phyloP scores from a whole-genome alignment of 1,284 basidiomycete species.

The Moniliophthora roreri region DNA sequence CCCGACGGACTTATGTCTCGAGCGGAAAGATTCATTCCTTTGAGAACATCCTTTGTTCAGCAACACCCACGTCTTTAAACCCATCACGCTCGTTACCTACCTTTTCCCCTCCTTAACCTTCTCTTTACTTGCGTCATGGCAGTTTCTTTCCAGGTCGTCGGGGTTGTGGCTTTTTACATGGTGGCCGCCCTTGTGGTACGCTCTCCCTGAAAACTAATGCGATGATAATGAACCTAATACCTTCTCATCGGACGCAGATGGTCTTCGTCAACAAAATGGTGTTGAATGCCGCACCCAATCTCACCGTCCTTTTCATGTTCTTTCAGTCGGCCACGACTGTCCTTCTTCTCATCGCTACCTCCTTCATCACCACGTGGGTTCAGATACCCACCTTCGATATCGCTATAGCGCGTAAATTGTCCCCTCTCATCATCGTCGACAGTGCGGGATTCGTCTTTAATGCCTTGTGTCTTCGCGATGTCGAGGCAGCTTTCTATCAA shows the following conservation, averaged over 20 bases:
- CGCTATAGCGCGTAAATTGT: constrained; percentile 40
- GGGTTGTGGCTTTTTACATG: constrained; percentile 67
- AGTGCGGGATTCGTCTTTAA: constrained; percentile 61
- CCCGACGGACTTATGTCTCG: too few species aligned
- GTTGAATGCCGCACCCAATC: constrained; percentile 51
- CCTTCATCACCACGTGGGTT: constrained; percentile 37
- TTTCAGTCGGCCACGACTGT: constrained; percentile 58
- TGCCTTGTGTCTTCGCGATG: constrained; percentile 58
- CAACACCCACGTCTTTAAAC: neutral
- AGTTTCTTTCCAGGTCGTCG: constrained; percentile 40
- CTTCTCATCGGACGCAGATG: too few species aligned
- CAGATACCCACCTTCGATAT: constrained; percentile 44
- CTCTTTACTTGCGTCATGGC: constrained; percentile 1
- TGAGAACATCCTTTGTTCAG: neutral
- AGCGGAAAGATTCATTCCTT: neutral
- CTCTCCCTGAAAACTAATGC: neutral
- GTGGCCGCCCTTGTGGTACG: constrained; percentile 56
- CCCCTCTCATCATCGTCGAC: constrained; percentile 49
- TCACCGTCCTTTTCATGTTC: constrained; percentile 59
- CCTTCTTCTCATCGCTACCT: constrained; percentile 43
- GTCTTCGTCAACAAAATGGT: constrained; percentile 60
- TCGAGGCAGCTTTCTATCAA: constrained; percentile 64
- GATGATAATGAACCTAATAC: neutral
- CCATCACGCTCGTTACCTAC: neutral
- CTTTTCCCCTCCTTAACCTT: neutral